Conservation (phyloP, 495 filamentous ascomycete species). For the Talaromyces thailandensis region DNA sequence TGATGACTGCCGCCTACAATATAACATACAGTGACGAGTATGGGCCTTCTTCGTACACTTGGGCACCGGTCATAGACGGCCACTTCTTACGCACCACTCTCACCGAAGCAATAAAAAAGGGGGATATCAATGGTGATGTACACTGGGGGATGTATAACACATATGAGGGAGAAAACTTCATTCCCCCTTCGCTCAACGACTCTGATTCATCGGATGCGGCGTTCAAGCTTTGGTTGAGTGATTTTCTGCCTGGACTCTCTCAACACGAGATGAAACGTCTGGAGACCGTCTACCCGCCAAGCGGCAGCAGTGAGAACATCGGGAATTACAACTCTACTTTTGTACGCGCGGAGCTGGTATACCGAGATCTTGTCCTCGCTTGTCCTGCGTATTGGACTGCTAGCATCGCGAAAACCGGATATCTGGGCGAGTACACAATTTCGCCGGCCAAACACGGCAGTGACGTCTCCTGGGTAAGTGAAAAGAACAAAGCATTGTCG, state of each 20-base stretch:
- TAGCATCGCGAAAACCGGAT: neutral
- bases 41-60: constrained; percentile 33
- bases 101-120: constrained; percentile 26
- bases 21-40: constrained; percentile 21
- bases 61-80: constrained; percentile 53
- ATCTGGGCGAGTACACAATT: neutral
- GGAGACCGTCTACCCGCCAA: neutral
- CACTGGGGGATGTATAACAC: constrained; percentile 27
- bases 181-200: neutral
- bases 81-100: constrained; percentile 39
- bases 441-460: neutral
- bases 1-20: constrained; percentile 16
- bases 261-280: neutral
- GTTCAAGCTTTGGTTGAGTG: neutral
- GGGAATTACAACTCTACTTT: neutral
- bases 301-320: neutral
- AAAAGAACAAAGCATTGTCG: neutral
- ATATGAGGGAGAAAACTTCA: neutral
- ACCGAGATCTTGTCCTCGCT: neutral
- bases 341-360: neutral
- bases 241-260: neutral
- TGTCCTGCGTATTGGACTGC: neutral
- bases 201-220: neutral
- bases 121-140: constrained; percentile 34
- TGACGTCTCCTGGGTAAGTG: neutral